Evolutionary conservation across 163 green algal species (phyloP), one percentile per base, ranked within the genome.

Genomic region (Dunaliella salina): DNA sequence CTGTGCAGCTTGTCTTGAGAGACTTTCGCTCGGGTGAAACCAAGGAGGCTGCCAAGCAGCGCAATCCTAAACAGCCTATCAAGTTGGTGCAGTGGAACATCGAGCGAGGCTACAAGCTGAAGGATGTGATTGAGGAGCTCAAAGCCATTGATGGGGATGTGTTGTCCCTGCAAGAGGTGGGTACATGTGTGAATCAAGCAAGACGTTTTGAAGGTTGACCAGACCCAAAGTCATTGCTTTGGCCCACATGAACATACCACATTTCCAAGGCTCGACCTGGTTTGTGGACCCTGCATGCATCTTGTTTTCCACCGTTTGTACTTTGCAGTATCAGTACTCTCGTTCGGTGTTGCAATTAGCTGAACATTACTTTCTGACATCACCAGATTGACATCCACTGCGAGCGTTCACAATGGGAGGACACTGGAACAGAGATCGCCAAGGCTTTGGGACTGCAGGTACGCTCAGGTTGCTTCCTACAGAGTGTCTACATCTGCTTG

Each of bases 21-120:
- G 89, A 92, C 40, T 91, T 86, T 33, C 80, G 89, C 20, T 80
- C 82, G 4, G 33, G 63, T 0, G 84, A 46, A 0, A 33, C 25
- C 30, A 75, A 86, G 30, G 33, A 78, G 0, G 59, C 59, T 30
- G 79, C 75, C 29, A 33, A 80, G 26, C 22, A 82, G 0, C 69
- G 67, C 25, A 34, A 81, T 26, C 24, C 20, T 34, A 83, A 63
- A 1, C 15, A 84, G 34, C 87, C 86, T 17, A 85, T 89, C 46
- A 88, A 90, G 35, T 20, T 88, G 25, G 30, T 95, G 84, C 91
- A 96, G 86, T 98, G 95, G 94, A 98, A 98, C 87, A 96, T 98
- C 24, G 95, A 98, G 90, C 88, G 95, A 0, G 95, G 95, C 20
- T 98, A 98, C 86, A 89, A 98, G 91, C 91, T 98, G 32, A 35